Conservation (phyloP, 2,329 filamentous ascomycete genomes). For the Dactylellina sp. region DNA sequence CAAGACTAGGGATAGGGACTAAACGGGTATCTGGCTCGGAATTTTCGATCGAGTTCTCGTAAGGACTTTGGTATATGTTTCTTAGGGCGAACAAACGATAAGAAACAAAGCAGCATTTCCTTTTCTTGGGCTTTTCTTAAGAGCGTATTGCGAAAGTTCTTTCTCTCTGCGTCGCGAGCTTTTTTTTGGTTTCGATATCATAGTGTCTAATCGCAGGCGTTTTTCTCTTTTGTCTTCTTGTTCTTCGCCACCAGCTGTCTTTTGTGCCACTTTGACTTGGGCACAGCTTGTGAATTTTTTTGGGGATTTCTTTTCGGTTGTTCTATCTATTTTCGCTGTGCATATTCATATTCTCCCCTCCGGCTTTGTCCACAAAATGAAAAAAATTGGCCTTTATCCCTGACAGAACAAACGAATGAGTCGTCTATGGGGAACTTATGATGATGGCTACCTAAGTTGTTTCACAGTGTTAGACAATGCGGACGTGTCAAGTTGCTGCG, state of each 20-base stretch:
- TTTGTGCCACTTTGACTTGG: not conserved
- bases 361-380: slow-evolving; percentile 5
- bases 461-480: slow-evolving; percentile 13
- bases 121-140: slow-evolving; percentile 5
- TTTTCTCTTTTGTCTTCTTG: slow-evolving; percentile 13
- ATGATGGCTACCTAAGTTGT: not conserved
- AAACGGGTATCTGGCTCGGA: slow-evolving; percentile 11
- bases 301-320: slow-evolving; percentile 5
- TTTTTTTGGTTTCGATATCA: slow-evolving; percentile 16
- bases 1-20: slow-evolving; percentile 47
- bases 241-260: slow-evolving; percentile 5
- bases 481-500: slow-evolving; percentile 16
- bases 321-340: slow-evolving; percentile 22
- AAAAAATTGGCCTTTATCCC: not conserved
- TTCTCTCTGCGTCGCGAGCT: slow-evolving; percentile 23
- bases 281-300: slow-evolving; percentile 8
- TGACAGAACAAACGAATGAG: not conserved
- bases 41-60: slow-evolving; percentile 6
- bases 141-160: slow-evolving; percentile 3
- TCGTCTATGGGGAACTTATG: no score
- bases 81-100: slow-evolving; percentile 23
- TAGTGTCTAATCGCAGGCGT: slow-evolving; percentile 41
- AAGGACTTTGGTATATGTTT: not conserved
- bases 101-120: slow-evolving; percentile 31
- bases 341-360: slow-evolving; percentile 49